phyloP scores from a whole-genome alignment of 495 filamentous ascomycete species.

The Aspergillus ostianus region DNA sequence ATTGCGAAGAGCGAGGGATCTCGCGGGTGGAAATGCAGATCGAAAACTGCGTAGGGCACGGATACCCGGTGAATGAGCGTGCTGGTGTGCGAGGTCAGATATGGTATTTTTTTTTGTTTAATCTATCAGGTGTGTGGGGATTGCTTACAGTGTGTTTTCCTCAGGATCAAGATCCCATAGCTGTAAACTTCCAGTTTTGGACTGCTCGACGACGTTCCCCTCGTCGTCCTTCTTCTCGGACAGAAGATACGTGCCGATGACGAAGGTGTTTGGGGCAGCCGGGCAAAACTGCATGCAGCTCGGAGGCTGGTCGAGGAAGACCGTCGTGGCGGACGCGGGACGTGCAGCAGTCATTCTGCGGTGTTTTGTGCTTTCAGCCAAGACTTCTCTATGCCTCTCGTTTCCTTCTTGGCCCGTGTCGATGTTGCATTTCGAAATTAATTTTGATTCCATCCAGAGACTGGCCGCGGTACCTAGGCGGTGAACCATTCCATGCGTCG shows the following conservation, averaged over 20 bases:
- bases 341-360: slow-evolving; percentile 19
- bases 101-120: slow-evolving; percentile 1
- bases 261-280: slow-evolving; percentile 58
- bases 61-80: slow-evolving; percentile 44
- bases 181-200: slow-evolving; percentile 69
- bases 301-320: slow-evolving; percentile 61
- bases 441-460: too few species aligned
- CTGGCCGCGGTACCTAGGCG: too few species aligned
- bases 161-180: slow-evolving; percentile 56
- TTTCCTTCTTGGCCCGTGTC: not conserved
- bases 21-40: slow-evolving; percentile 75
- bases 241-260: slow-evolving; percentile 85
- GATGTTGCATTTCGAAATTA: not conserved
- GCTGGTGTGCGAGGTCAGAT: slow-evolving; percentile 21
- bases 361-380: too few species aligned
- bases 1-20: slow-evolving; percentile 58
- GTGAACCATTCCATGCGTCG: not conserved
- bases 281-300: slow-evolving; percentile 85
- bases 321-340: slow-evolving; percentile 34
- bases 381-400: not conserved
- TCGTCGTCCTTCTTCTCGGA: slow-evolving; percentile 45
- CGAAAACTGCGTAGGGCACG: slow-evolving; percentile 72
- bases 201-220: slow-evolving; percentile 43
- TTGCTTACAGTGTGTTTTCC: slow-evolving; percentile 49
- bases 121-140: not conserved